Conservation (phyloP, 2,329 filamentous ascomycete species). For the Lachnellula cervina region DNA sequence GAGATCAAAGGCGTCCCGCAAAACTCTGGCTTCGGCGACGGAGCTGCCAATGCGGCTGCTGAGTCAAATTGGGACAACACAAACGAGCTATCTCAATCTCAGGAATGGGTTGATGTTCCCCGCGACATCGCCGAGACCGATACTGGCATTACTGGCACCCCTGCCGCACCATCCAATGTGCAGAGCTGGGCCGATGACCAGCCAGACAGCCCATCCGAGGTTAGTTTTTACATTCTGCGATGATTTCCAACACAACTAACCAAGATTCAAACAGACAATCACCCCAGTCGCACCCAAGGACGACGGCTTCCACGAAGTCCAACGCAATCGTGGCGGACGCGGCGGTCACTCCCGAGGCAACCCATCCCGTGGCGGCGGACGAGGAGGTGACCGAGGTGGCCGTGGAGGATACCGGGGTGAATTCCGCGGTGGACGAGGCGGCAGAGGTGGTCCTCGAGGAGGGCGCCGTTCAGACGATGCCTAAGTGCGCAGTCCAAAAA, state of each 20-base stretch:
- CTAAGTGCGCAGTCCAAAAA: neutral
- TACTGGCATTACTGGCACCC: conserved; percentile 53
- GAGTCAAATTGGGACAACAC: conserved; percentile 60
- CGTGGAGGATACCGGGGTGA: conserved; percentile 42
- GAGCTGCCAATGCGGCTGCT: conserved; percentile 55
- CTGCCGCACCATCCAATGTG: conserved; percentile 48
- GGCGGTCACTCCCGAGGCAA: conserved; percentile 43
- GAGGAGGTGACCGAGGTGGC: conserved; percentile 46
- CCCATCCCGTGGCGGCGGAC: conserved; percentile 40
- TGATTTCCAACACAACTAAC: conserved; percentile 9
- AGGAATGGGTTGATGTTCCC: conserved; percentile 55
- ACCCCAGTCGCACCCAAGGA: conserved; percentile 38
- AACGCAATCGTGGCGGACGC: conserved; percentile 40
- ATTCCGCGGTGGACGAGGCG: conserved; percentile 35
- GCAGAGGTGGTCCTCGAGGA: conserved; percentile 41
- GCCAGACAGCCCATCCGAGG: conserved; percentile 46
- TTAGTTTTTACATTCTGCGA: conserved; percentile 29
- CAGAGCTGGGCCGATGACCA: conserved; percentile 83
- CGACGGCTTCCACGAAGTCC: conserved; percentile 71
- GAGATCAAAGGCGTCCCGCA: conserved; percentile 37
- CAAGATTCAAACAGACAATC: conserved; percentile 23
- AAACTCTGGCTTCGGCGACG: conserved; percentile 48
- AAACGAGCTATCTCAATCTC: conserved; percentile 31
- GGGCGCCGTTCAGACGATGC: conserved; percentile 15
- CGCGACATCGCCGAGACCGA: conserved; percentile 72